Evolutionary conservation across 73 alveolate species (phyloP).

Genomic region (Stentor coeruleus): DNA sequence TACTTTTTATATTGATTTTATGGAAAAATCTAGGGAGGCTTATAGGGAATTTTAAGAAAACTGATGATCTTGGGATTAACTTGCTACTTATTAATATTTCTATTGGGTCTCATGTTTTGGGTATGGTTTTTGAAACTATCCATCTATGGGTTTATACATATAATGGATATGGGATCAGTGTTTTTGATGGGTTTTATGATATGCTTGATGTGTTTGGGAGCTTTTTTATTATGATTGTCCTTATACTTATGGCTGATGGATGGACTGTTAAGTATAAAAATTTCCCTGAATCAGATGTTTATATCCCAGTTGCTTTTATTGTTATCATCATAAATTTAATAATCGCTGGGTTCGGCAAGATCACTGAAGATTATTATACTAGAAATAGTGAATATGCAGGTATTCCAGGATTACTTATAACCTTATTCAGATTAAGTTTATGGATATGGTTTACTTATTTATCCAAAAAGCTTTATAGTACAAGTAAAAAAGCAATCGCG

Average conservation of each 20-base stretch:
- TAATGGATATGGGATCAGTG: slow-evolving; percentile 2
- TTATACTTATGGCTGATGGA: slow-evolving; percentile 18
- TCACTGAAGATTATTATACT: slow-evolving; percentile 6
- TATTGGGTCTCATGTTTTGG: neutral
- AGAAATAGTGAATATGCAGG: slow-evolving; percentile 18
- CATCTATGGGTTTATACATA: neutral
- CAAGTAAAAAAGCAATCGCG: neutral
- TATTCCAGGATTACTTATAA: neutral
- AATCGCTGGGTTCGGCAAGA: neutral
- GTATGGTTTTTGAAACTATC: neutral
- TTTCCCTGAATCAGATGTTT: slow-evolving; percentile 13
- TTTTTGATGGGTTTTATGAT: neutral
- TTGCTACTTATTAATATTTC: neutral
- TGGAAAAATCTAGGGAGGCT: neutral
- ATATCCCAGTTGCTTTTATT: slow-evolving; percentile 13
- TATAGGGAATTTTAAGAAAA: neutral
- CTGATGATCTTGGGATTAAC: neutral
- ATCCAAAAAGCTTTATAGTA: neutral
- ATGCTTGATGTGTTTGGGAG: neutral
- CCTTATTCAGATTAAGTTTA: neutral
- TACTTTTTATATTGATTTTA: neutral
- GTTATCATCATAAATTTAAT: neutral
- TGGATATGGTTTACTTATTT: slow-evolving; percentile 1
- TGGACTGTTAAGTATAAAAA: slow-evolving; percentile 14
- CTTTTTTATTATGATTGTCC: neutral